Base-by-base conservation (phyloP, 2,329 filamentous ascomycete species). In the Fusarium secorum region DNA sequence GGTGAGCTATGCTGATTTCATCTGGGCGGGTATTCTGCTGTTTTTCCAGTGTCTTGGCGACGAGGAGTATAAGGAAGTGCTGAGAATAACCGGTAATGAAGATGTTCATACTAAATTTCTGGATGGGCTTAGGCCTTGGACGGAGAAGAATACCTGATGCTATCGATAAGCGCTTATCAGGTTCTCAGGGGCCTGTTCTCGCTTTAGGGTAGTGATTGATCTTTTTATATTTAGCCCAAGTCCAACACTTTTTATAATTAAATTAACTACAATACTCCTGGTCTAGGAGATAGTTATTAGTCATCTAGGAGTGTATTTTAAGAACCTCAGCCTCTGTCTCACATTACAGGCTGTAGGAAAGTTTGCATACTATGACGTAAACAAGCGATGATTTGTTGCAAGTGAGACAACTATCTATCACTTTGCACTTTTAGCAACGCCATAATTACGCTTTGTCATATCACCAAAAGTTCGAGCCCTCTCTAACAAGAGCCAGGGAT, bases 1-100 rank as follows among this genome's bases (percentile, higher is more conserved):
- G 66, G 80, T 84, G 6, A 83, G 82, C 41, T 91, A 87, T 75
- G 85, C 84, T 7, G 89, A 90, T 75, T 86, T 92, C 60, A 81
- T 88, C 4, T 85, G 88, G 72, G 84, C 85, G 0, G 81, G 80
- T 0, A 79, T 80, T n/a, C 54, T 89, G 61, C 76, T 85, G 3
- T 86, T 85, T 33, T 73, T 68, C 18, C 49, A 70, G 28, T 51
- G 59, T 20, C 42, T 73, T 18, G 70, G 70, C 4, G 48, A 73
- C 3, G 45, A 58, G 5, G 49, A 73, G 13, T 73, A 65, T 7
- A 45, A 55, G 18, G 57, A 73, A 17, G 63, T 73, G 3, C 22
- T 73, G 22, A 42, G 64, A 22, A 57, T 33, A 7, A 73, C 62
- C 11, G 70, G 70, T 10, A 53, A 70, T 9, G 49, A 52, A 3